Evolutionary conservation across 73 alveolate genomes (phyloP).

Genomic region (Symbiodinium pilosum): DNA sequence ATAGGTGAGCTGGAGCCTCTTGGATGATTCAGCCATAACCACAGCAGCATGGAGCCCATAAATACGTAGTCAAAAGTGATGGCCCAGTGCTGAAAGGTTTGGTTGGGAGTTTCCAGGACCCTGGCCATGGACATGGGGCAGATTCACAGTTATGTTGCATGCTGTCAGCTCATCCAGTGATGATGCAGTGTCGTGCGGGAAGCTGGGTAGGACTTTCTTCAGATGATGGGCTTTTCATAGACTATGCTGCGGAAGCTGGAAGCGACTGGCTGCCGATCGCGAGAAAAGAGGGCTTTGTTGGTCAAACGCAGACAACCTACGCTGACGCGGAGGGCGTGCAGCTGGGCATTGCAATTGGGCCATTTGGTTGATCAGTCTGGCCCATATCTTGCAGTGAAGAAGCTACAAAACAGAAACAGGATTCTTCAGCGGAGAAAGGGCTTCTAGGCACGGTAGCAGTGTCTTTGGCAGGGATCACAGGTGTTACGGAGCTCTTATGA

Average conservation of each 20-base stretch:
- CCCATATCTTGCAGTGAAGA: no score
- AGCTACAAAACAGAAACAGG: no score
- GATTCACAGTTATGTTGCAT: no score
- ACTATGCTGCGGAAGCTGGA: constrained; percentile 62
- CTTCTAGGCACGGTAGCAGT: no score
- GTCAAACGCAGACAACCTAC: constrained; percentile 92
- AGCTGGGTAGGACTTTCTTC: constrained; percentile 13
- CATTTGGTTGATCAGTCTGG: no score
- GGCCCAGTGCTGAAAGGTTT: constrained; percentile 30
- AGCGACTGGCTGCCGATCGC: constrained; percentile 84
- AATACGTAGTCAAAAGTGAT: background rate
- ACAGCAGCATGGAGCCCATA: background rate
- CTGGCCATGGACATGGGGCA: background rate
- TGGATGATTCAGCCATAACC: background rate
- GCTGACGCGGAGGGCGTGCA: constrained; percentile 89
- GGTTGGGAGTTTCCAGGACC: constrained; percentile 94
- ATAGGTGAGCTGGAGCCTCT: constrained; percentile 79
- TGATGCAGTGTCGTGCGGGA: background rate
- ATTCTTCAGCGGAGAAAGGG: no score
- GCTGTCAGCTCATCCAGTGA: background rate
- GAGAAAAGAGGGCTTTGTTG: constrained; percentile 82
- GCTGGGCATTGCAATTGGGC: background rate
- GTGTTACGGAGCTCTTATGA: no score
- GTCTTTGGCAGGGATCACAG: no score
- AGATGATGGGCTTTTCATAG: constrained; percentile 87